These are phyloP conservation scores for Rubus idaeus DNA, from an alignment of 306 rosid species.

Conservation along the genomic window DNA sequence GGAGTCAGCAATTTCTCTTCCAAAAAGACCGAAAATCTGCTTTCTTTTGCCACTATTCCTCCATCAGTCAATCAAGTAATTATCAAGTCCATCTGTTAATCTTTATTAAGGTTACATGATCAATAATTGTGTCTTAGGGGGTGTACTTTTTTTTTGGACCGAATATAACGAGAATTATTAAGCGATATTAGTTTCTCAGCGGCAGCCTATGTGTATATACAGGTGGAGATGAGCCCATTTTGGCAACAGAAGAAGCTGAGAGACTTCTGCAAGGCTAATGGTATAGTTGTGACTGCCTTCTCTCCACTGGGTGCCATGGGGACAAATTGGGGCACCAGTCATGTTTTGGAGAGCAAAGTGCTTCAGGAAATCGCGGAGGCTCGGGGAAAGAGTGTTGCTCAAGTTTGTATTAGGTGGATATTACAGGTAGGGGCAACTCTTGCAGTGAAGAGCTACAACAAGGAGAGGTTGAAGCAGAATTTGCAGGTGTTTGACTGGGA, in stretches of 20 bases:
- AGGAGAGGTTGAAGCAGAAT: constrained; percentile 50
- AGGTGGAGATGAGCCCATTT: constrained; percentile 67
- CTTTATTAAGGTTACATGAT: not conserved
- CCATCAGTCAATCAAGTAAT: constrained; percentile 38
- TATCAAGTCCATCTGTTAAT: not conserved
- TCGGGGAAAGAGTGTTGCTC: constrained; percentile 47
- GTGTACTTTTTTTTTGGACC: no score
- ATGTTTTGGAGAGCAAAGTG: constrained; percentile 50
- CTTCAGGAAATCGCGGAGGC: constrained; percentile 48
- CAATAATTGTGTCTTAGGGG: not conserved
- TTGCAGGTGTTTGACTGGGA: constrained; percentile 56
- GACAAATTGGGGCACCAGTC: constrained; percentile 41
- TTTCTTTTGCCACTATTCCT: constrained; percentile 38
- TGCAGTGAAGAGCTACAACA: constrained; percentile 52
- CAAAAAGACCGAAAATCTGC: constrained; percentile 27
- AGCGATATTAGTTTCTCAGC: no score
- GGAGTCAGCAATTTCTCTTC: constrained; percentile 35
- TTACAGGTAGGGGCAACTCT: constrained; percentile 41
- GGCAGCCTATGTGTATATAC: not conserved
- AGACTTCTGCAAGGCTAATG: constrained; percentile 47
- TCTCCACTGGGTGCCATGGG: constrained; percentile 62
- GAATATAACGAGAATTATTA: no score
- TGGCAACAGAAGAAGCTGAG: constrained; percentile 66
- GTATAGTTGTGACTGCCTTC: constrained; percentile 48
- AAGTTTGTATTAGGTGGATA: constrained; percentile 50